A percentile compares a stretch with the other conserved stretches of the same genome.
These are phyloP conservation scores for Gloeostereum incarnatum DNA, from an alignment of 768 basidiomycete species.

Conservation along the genomic window DNA sequence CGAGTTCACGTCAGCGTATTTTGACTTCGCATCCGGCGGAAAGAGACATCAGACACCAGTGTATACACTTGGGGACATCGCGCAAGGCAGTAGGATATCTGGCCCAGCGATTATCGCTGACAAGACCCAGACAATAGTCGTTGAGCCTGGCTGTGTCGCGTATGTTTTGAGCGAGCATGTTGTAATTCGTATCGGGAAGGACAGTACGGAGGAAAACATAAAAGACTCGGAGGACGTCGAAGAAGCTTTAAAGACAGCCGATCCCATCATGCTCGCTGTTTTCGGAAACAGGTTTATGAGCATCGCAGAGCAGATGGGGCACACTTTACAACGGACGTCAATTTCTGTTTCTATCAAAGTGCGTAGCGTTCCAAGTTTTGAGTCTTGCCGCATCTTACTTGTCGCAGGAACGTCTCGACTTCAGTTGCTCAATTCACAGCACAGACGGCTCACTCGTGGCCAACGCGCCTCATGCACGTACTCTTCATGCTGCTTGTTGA, in stretches of 20 bases:
- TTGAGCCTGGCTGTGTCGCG: slow-evolving; percentile 26
- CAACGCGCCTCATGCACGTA: slow-evolving; percentile 20
- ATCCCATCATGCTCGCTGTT: slow-evolving; percentile 25
- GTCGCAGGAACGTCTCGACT: background rate
- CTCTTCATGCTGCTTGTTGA: background rate
- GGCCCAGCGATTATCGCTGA: slow-evolving; percentile 70
- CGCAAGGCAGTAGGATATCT: slow-evolving; percentile 38
- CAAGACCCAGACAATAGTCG: slow-evolving; percentile 62
- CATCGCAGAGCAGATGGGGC: slow-evolving; percentile 31
- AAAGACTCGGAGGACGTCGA: background rate
- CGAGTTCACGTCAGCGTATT: background rate
- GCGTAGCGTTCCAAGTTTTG: slow-evolving; percentile 29
- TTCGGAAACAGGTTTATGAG: slow-evolving; percentile 23
- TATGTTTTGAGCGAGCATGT: background rate
- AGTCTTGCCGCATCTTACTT: background rate
- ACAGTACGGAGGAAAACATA: background rate
- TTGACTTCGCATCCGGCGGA: background rate
- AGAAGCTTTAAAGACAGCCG: slow-evolving; percentile 1
- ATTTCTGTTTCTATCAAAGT: slow-evolving; percentile 31
- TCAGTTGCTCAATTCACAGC: slow-evolving; percentile 29
- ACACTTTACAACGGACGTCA: slow-evolving; percentile 23
- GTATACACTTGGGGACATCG: slow-evolving; percentile 18
- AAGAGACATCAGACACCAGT: background rate
- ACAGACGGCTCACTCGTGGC: slow-evolving; percentile 30
- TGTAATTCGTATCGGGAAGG: background rate